A percentile compares a stretch with the other conserved stretches of the same genome.
phyloP scores from a whole-genome alignment of 306 rosid species.

The Argentina anserina region DNA sequence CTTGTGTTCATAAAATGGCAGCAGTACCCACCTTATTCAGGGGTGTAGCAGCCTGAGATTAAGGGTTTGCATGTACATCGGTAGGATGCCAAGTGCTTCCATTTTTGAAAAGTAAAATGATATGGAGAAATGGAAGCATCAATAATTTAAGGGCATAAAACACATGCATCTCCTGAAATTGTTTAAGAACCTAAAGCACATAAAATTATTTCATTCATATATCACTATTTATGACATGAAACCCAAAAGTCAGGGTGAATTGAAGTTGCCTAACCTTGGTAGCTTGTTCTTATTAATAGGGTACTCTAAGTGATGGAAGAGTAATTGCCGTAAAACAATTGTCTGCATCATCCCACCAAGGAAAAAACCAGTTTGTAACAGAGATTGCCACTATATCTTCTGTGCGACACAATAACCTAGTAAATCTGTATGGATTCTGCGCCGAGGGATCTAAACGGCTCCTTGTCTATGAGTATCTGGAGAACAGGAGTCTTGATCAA shows the following conservation, averaged over 20 bases:
- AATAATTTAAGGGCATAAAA: no score
- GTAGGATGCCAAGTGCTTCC: neutral
- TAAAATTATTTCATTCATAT: neutral
- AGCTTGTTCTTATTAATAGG: conserved; percentile 38
- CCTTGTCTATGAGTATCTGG: conserved; percentile 76
- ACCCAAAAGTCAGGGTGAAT: neutral
- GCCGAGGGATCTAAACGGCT: conserved; percentile 61
- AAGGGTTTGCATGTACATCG: neutral
- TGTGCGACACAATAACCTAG: conserved; percentile 82
- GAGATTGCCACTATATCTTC: conserved; percentile 85
- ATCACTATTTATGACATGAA: neutral
- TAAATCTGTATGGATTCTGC: conserved; percentile 74
- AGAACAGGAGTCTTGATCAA: conserved; percentile 84
- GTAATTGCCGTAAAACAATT: conserved; percentile 76
- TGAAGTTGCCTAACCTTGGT: no score
- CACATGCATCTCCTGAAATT: neutral
- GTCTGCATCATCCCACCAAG: conserved; percentile 71
- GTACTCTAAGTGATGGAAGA: conserved; percentile 72
- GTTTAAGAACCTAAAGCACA: neutral
- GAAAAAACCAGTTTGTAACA: conserved; percentile 70
- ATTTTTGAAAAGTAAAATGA: neutral
- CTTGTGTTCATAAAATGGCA: neutral
- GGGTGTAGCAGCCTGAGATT: no score
- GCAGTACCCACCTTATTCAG: neutral
- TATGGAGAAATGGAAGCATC: neutral